phyloP scores from a whole-genome alignment of 2,329 filamentous ascomycete genomes.

The Ceratocystis eucalypticola region DNA sequence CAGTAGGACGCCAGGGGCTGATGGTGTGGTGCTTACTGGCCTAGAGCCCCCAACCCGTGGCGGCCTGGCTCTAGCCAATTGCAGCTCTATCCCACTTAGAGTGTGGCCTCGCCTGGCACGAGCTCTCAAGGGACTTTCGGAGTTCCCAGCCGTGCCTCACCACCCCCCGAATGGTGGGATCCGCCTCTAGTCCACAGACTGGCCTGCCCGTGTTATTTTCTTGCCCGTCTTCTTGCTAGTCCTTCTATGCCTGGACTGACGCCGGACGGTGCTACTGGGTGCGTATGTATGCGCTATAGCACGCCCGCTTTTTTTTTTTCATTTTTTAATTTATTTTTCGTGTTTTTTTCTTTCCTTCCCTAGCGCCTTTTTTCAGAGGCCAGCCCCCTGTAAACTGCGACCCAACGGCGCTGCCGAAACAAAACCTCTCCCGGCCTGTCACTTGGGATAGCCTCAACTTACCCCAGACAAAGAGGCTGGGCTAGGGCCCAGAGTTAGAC shows the following conservation, averaged over 20 bases:
- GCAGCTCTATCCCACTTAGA: background rate
- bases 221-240: background rate
- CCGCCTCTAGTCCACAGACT: background rate
- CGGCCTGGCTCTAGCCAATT: background rate
- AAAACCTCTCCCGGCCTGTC: background rate
- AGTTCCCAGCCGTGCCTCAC: constrained; percentile 1
- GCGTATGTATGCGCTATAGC: background rate
- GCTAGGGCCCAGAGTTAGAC: background rate
- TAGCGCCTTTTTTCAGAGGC: background rate
- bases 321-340: background rate
- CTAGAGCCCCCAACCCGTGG: background rate
- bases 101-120: background rate
- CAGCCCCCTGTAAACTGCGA: background rate
- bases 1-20: background rate
- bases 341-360: background rate
- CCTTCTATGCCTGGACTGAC: background rate
- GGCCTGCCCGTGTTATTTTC: background rate
- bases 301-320: background rate
- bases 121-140: background rate
- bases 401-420: background rate
- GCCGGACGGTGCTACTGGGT: background rate
- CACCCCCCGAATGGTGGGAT: background rate
- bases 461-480: background rate
- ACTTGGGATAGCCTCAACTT: background rate
- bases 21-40: background rate